A percentile compares a stretch with the other conserved stretches of the same genome.
These are phyloP conservation scores for Metarhizium humberi DNA, from an alignment of 2,329 filamentous ascomycete genomes.

Conservation along the genomic window DNA sequence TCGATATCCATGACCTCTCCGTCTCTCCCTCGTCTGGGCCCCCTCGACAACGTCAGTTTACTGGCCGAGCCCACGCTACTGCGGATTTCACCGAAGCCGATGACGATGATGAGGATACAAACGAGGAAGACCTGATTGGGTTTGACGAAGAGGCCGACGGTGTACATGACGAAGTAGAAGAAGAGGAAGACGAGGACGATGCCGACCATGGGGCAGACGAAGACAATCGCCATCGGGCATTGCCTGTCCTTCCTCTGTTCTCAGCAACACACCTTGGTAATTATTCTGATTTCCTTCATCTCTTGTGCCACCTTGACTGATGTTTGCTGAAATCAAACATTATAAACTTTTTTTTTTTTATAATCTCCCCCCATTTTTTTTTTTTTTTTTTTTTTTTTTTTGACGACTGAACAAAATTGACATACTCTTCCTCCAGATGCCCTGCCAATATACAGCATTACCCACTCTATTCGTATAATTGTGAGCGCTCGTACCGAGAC, in stretches of 20 bases:
- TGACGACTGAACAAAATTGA: neutral
- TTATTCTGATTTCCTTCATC: neutral
- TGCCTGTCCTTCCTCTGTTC: constrained; percentile 62
- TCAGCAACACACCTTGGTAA: constrained; percentile 68
- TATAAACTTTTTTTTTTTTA: constrained; percentile 1
- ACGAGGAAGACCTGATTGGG: constrained; percentile 21
- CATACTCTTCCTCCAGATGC: constrained; percentile 47
- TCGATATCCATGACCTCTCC: constrained; percentile 18
- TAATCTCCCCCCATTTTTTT: neutral
- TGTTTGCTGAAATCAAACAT: neutral
- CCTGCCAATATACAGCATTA: constrained; percentile 81
- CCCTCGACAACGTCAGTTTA: constrained; percentile 16
- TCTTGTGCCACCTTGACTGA: neutral
- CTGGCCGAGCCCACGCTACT: constrained; percentile 39
- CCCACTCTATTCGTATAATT: constrained; percentile 79
- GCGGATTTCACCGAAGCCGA: constrained; percentile 59
- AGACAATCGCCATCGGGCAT: constrained; percentile 28
- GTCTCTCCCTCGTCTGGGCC: constrained; percentile 22
- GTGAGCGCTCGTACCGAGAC: constrained; percentile 83
- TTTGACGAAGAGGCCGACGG: constrained; percentile 38
- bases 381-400: neutral
- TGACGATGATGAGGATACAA: constrained; percentile 32
- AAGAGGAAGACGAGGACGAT: constrained; percentile 26
- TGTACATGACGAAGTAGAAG: constrained; percentile 34
- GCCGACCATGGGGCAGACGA: constrained; percentile 41